Conservation (phyloP, 257 asterid species). For the Nicotiana benthamiana region DNA sequence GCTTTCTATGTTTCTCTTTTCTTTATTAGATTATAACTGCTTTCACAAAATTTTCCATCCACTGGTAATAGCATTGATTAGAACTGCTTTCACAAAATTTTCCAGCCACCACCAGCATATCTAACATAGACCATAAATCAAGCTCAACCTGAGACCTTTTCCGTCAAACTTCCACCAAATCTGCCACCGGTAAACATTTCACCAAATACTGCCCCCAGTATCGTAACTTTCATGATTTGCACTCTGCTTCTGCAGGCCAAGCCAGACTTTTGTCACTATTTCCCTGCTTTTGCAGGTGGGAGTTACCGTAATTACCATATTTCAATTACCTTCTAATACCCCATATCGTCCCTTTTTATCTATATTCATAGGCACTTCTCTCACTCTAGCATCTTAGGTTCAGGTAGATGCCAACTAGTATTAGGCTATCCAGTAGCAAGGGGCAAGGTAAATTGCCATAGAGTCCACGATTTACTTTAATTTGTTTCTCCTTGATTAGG, state of each 20-base stretch:
- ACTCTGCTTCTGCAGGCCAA: neutral
- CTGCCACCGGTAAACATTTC: neutral
- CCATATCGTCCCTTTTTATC: neutral
- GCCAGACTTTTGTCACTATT: neutral
- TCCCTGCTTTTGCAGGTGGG: conserved; percentile 1
- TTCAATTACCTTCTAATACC: neutral
- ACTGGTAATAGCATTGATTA: neutral
- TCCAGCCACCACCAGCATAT: neutral
- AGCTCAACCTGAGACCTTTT: neutral
- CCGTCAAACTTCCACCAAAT: neutral
- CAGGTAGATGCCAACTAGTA: neutral
- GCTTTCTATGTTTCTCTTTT: neutral
- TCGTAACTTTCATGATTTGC: neutral
- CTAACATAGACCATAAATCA: neutral
- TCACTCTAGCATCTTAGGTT: neutral
- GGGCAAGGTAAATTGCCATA: neutral
- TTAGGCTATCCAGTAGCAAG: neutral
- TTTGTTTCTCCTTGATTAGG: neutral
- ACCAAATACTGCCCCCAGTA: neutral
- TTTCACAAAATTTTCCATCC: neutral
- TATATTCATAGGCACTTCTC: neutral
- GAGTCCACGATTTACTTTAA: neutral
- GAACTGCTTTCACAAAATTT: neutral
- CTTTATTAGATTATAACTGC: neutral
- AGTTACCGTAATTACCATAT: neutral